A percentile compares a stretch with the other conserved stretches of the same genome.
Evolutionary conservation across 2,329 filamentous ascomycete genomes (phyloP).

Genomic region (Colletotrichum lentis): DNA sequence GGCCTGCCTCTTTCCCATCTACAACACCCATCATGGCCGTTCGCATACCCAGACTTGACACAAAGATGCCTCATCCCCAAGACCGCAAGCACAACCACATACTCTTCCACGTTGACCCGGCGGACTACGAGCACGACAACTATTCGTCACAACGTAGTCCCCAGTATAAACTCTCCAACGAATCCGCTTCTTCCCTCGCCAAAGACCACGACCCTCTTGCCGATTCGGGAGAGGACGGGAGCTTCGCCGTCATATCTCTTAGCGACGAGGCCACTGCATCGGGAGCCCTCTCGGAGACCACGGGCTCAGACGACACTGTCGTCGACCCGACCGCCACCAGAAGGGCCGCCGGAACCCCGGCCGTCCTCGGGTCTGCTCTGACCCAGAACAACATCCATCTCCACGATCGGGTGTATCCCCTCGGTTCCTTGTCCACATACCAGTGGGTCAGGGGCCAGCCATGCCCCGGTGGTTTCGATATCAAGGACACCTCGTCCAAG

Average conservation of each 20-base stretch:
- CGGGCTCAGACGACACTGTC: conserved; percentile 25
- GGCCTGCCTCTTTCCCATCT: neutral
- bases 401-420: conserved; percentile 13
- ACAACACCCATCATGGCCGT: neutral
- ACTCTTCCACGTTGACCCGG: neutral
- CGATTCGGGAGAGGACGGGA: neutral
- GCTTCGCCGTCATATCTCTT: neutral
- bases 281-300: conserved; percentile 2
- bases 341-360: neutral
- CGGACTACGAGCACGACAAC: conserved; percentile 3
- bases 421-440: conserved; percentile 14
- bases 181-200: conserved; percentile 19
- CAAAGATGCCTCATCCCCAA: conserved; percentile 15
- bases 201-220: conserved; percentile 2
- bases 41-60: neutral
- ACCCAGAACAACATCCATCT: conserved; percentile 26
- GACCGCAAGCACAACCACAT: conserved; percentile 3
- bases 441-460: conserved; percentile 25
- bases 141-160: conserved; percentile 24
- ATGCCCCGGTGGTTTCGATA: conserved; percentile 25
- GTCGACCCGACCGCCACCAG: neutral
- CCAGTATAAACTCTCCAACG: conserved; percentile 28
- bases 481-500: conserved; percentile 29
- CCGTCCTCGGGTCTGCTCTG: neutral
- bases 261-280: conserved; percentile 8